Percentiles rank a stretch among this genome's conserved stretches.
These are phyloP conservation scores for Ricinus communis DNA, from an alignment of 345 rosid species.

Conservation along the genomic window DNA sequence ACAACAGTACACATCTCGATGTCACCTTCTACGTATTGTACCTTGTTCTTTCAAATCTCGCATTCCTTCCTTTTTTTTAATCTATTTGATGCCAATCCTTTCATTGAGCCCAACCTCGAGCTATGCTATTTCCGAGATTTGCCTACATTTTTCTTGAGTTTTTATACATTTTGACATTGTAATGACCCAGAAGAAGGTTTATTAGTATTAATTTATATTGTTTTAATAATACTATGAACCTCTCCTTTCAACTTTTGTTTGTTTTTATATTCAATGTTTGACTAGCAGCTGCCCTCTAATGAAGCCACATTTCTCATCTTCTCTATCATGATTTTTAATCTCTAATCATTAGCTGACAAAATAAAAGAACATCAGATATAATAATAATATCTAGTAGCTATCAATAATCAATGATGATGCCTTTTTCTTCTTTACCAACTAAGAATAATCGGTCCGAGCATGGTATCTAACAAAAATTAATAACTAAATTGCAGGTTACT, in stretches of 20 bases:
- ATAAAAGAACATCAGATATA: background rate
- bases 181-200: background rate
- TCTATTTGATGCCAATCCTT: slow-evolving; percentile 25
- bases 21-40: slow-evolving; percentile 26
- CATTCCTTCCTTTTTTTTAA: slow-evolving; percentile 16
- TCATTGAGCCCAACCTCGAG: slow-evolving; percentile 41
- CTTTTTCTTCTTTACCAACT: no score
- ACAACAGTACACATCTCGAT: slow-evolving; percentile 48
- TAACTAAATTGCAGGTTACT: slow-evolving; percentile 58
- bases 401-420: background rate
- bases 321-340: background rate
- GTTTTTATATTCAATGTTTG: background rate
- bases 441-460: no score
- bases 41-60: slow-evolving; percentile 37
- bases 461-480: background rate
- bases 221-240: no score
- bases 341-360: slow-evolving; percentile 3
- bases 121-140: slow-evolving; percentile 36
- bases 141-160: slow-evolving; percentile 4
- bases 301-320: background rate
- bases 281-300: background rate
- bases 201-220: background rate
- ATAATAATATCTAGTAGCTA: background rate
- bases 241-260: no score
- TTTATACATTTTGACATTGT: no score